Evolutionary conservation across 2,329 filamentous ascomycete species (phyloP), one percentile per base, ranked within the genome.

Genomic region (Colletotrichum liriopes): DNA sequence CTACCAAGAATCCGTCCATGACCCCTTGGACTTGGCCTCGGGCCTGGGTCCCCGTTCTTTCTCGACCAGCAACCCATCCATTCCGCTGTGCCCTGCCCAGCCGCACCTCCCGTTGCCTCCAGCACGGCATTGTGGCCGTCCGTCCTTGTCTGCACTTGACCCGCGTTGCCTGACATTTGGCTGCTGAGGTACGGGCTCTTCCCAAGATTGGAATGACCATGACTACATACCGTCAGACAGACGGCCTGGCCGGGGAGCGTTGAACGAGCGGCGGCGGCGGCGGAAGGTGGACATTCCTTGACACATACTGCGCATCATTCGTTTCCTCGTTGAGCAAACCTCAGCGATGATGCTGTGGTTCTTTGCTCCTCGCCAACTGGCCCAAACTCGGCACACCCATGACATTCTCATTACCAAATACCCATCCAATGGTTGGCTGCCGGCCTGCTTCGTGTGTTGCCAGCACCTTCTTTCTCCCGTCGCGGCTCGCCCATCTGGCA

Each of bases 391-490:
- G 62, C 55, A 73, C 67, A n/a, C 20, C 32, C 52, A 35, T 77
- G 78, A 77, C 76, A 78, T 82, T 82, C 76, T 76, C 78, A 82
- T 82, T 82, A 82, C 79, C 75, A 78, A 82, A 82, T 80, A 75
- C 75, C 73, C 76, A 76, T 77, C 79, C 80, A 80, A 81, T 81
- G 76, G 77, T 67, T 68, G 60, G 43, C 56, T 41, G 39, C 41
- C 51, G 23, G 43, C 45, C 51, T 56, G 43, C 60, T 58, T 66
- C 67, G 61, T 55, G 61, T 66, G 61, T 73, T 60, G 59, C 66
- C 70, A 70, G 66, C 70, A 62, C 54, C 61, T 72, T 60, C 56
- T 47, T 60, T 69, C 49, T 52, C 52, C 52, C 37, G n/a, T 55
- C 43, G 56, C 59, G 20, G 32, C 26, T 16, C 43, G 32, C 32